phyloP scores from a whole-genome alignment of 805 yeast genomes.

The Candida xiaguanensis region DNA sequence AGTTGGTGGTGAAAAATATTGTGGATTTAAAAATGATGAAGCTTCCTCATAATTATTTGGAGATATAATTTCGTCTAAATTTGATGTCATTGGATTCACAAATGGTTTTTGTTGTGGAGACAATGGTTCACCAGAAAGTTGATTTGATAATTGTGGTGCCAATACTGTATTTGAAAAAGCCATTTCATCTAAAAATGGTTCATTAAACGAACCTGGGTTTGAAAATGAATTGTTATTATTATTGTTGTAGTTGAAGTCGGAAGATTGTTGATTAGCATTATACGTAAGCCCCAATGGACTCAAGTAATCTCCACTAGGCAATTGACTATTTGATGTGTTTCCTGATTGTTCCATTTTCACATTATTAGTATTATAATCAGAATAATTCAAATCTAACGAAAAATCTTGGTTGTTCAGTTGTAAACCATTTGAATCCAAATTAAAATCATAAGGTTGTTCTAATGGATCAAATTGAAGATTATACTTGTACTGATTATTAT shows the following conservation, averaged over 20 bases:
- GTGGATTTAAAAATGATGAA: slow-evolving; percentile 27
- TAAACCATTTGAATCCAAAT: slow-evolving; percentile 1
- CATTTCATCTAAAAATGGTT: slow-evolving; percentile 26
- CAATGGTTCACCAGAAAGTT: slow-evolving; percentile 6
- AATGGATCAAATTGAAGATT: background rate
- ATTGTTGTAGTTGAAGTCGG: slow-evolving; percentile 1
- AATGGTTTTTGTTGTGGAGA: slow-evolving; percentile 11
- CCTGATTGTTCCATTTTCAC: slow-evolving; percentile 5
- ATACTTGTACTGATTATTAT: slow-evolving; percentile 5
- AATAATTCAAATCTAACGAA: slow-evolving; percentile 6
- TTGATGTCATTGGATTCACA: slow-evolving; percentile 16
- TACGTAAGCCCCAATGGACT: slow-evolving; percentile 11
- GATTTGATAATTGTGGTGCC: slow-evolving; percentile 9
- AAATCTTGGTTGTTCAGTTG: slow-evolving; percentile 3
- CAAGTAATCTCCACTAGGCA: slow-evolving; percentile 8
- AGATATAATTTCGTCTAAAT: slow-evolving; percentile 36
- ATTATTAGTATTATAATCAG: slow-evolving; percentile 3
- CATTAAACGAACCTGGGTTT: slow-evolving; percentile 19
- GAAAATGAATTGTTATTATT: slow-evolving; percentile 2
- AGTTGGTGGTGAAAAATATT: slow-evolving; percentile 39
- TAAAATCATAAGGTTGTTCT: slow-evolving; percentile 1
- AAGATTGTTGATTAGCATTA: slow-evolving; percentile 3
- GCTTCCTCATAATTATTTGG: slow-evolving; percentile 17
- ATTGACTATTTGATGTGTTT: slow-evolving; percentile 6
- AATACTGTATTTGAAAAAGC: slow-evolving; percentile 8